Base-by-base conservation (phyloP, 164 flowering plant genomes). In the Hamamelis virginiana region DNA sequence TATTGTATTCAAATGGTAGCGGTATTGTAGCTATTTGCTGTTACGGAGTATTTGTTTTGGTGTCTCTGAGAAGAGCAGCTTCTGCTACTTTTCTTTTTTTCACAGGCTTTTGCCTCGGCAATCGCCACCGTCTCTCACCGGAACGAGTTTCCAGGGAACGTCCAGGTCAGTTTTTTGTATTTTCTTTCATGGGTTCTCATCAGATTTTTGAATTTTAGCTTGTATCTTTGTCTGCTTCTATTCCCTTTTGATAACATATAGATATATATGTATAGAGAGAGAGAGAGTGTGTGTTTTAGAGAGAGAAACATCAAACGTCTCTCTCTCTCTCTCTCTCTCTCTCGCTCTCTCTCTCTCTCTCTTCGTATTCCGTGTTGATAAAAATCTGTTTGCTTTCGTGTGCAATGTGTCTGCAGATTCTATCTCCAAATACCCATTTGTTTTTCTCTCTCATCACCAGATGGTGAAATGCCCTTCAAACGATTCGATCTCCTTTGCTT, bases 361-460 rank as follows among this genome's bases (percentile, higher is more conserved):
- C 46, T 46, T 55, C 51, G 53, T 50, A 2, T 41, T 45, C 50
- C 55, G 44, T 70, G 52, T 21, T 65, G 70, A 59, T 50, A 65
- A 56, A 59, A 72, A 53, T 58, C 48, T 65, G 21, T 87, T 84
- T 89, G 86, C 84, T 82, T 78, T 56, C 69, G 80, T 84, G 81
- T 80, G 91, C 86, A 79, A 81, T 83, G 88, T 82, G 85, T 83
- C 87, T 76, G 70, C 82, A 72, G 83, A 78, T 81, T 81, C 72
- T 73, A 23, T 73, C 52, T 72, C 73, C 75, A 53, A 59, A 71
- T 46, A 65, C 74, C 71, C 68, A 71, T 69, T 72, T 62, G 65
- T 65, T 74, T 18, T 57, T 27, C 22, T 72, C 74, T 70, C 72
- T 73, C 25, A 44, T 61, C 41, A 45, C 72, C 77, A 78, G 81